phyloP scores from a whole-genome alignment of 2,329 filamentous ascomycete species.

The Fonsecaea multimorphosa region DNA sequence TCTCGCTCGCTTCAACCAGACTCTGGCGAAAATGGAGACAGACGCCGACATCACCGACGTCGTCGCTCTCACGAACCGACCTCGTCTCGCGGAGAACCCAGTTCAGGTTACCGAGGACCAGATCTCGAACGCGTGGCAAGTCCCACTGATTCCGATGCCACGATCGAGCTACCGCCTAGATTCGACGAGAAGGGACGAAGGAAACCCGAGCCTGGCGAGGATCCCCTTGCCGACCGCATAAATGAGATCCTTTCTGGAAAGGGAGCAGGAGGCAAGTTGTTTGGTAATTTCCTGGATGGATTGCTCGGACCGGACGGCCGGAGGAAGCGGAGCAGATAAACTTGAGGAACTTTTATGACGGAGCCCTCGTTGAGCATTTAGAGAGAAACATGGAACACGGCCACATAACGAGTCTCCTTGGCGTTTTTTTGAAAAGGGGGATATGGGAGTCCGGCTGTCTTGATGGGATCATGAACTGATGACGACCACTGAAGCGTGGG shows the following conservation, averaged over 20 bases:
- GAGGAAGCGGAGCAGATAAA: slow-evolving; percentile 31
- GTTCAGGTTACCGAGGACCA: slow-evolving; percentile 16
- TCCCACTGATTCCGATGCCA: slow-evolving; percentile 50
- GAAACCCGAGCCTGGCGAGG: slow-evolving; percentile 44
- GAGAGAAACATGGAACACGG: neutral
- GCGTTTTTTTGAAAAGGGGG: neutral
- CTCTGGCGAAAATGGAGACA: slow-evolving; percentile 43
- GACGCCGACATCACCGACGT: slow-evolving; percentile 37
- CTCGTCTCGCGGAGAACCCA: slow-evolving; percentile 28
- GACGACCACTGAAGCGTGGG: neutral
- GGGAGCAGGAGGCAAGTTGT: slow-evolving; percentile 39
- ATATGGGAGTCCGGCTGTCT: neutral
- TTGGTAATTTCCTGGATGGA: slow-evolving; percentile 41
- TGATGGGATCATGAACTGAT: neutral
- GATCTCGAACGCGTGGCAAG: slow-evolving; percentile 26
- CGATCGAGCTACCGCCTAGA: slow-evolving; percentile 52
- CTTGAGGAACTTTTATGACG: neutral
- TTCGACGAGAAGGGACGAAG: slow-evolving; percentile 52
- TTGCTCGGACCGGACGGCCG: slow-evolving; percentile 36
- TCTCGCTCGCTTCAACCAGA: slow-evolving; percentile 39
- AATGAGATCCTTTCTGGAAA: slow-evolving; percentile 47
- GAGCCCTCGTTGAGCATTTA: slow-evolving; percentile 1
- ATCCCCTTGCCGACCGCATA: slow-evolving; percentile 46
- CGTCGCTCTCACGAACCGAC: slow-evolving; percentile 34
- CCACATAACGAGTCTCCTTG: neutral